A percentile compares a stretch with the other conserved stretches of the same genome.
These are phyloP conservation scores for Aspergillus fijiensis DNA, from an alignment of 2,329 filamentous ascomycete species.

Conservation along the genomic window DNA sequence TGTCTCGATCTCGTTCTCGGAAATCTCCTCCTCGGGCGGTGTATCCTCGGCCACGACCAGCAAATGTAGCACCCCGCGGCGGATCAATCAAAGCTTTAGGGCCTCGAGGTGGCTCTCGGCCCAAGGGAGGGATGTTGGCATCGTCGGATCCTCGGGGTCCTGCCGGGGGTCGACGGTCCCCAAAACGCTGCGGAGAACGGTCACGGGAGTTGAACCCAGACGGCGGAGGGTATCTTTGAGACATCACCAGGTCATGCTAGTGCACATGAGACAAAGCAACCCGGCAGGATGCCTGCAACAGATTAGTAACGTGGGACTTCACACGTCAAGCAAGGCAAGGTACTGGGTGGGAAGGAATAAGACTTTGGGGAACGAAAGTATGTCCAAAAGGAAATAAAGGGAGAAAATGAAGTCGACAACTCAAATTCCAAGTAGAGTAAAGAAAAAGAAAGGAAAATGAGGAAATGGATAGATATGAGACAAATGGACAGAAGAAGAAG, in stretches of 20 bases:
- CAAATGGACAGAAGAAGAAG: slow-evolving; percentile 7
- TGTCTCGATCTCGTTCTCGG: slow-evolving; percentile 61
- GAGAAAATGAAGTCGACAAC: neutral
- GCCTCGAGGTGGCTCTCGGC: slow-evolving; percentile 74
- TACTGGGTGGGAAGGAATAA: neutral
- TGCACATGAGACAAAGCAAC: slow-evolving; percentile 17
- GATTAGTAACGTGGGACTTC: slow-evolving; percentile 45
- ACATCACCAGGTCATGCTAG: slow-evolving; percentile 47
- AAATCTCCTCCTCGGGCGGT: slow-evolving; percentile 34
- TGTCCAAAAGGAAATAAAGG: neutral
- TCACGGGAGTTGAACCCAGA: slow-evolving; percentile 65
- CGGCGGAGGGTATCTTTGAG: slow-evolving; percentile 63
- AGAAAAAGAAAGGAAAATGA: slow-evolving; percentile 31
- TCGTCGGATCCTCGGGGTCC: slow-evolving; percentile 56
- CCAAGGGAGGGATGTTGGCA: slow-evolving; percentile 55
- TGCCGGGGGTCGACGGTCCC: slow-evolving; percentile 64
- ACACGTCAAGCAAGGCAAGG: neutral
- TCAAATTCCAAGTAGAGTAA: neutral
- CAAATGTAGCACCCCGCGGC: slow-evolving; percentile 53
- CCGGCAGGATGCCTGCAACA: slow-evolving; percentile 23
- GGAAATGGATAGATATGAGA: neutral
- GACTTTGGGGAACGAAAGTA: neutral
- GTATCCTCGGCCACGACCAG: slow-evolving; percentile 48
- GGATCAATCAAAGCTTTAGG: slow-evolving; percentile 75
- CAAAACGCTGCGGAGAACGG: slow-evolving; percentile 69